Evolutionary conservation across 2,329 filamentous ascomycete species (phyloP), one percentile per base, ranked within the genome.

Genomic region (Ophiostoma perfectum): DNA sequence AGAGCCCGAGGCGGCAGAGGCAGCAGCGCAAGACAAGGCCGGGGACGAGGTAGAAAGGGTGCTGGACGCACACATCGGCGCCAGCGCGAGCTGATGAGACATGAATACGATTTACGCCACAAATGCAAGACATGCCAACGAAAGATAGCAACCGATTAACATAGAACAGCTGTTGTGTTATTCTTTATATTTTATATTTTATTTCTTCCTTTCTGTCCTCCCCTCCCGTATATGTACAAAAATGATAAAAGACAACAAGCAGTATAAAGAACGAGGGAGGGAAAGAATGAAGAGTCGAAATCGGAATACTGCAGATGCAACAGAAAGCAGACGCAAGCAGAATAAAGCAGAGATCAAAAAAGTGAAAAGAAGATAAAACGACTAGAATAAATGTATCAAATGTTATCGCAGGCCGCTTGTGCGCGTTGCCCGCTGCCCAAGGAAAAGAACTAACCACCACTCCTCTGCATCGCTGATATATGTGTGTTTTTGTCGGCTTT

Each of bases 351-450:
- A 66, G 67, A 69, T 27, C 27, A 47, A 52, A 18, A 5, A 8
- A 49, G 60, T 44, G 63, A 39, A 27, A 55, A 55, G 41, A 44
- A 41, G 18, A 44, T 36, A 70, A 68, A 65, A 65, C 49, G 18
- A 55, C 9, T 49, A 9, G 16, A 14, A 38, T 65, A 41, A 42
- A 73, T 70, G 72, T 75, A 74, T 60, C 74, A 75, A 60, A 60
- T 60, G 27, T 27, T 27, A 27, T 76, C 74, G 58, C 60, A 63
- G 60, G 60, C 60, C 60, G 60, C 58, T 62, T 42, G 72, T 72
- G 74, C 76, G 72, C 73, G 71, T 75, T 77, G 73, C 76, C 75
- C 78, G 77, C 76, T 75, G 74, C 75, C 79, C 63, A 7, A n/a
- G 11, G 14, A 44, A 36, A 45, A 45, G 45, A 64, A 44, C n/a